Conservation (phyloP, 2,329 filamentous ascomycete species). For the Stagonosporopsis rhizophila region DNA sequence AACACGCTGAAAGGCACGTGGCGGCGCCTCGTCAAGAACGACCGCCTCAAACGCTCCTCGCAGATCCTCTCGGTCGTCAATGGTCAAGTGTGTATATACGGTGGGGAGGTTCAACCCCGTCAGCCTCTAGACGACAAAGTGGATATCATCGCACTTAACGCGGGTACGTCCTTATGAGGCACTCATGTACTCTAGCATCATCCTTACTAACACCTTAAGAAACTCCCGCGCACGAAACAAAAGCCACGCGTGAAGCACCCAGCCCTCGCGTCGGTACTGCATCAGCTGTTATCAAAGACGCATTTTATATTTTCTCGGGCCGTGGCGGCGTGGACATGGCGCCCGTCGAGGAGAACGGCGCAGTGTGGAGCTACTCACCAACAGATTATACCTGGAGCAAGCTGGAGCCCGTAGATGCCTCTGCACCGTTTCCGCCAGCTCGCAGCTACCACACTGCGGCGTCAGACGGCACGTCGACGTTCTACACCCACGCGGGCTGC, state of each 20-base stretch:
- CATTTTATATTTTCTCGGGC: constrained; percentile 83
- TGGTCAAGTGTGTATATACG: constrained; percentile 73
- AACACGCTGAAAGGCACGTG: constrained; percentile 45
- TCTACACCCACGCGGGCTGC: constrained; percentile 81
- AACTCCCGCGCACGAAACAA: constrained; percentile 47
- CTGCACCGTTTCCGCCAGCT: constrained; percentile 63
- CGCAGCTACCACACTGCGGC: constrained; percentile 75
- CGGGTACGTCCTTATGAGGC: constrained; percentile 20
- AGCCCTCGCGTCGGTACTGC: constrained; percentile 76
- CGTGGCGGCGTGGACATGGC: constrained; percentile 73
- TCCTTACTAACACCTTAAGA: constrained; percentile 48
- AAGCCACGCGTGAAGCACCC: constrained; percentile 58
- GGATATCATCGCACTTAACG: constrained; percentile 65
- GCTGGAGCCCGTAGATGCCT: constrained; percentile 62
- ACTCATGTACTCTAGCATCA: constrained; percentile 6
- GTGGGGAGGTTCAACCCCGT: constrained; percentile 72
- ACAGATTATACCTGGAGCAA: constrained; percentile 68
- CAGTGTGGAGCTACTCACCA: constrained; percentile 79
- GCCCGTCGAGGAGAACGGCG: constrained; percentile 75
- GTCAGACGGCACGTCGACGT: constrained; percentile 70
- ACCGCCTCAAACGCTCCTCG: constrained; percentile 71
- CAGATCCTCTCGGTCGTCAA: constrained; percentile 71
- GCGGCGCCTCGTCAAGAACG: constrained; percentile 44
- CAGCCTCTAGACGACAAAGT: constrained; percentile 76
- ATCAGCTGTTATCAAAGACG: constrained; percentile 69